Evolutionary conservation across 2,329 filamentous ascomycete genomes (phyloP).

Genomic region (Talaromyces sp.): DNA sequence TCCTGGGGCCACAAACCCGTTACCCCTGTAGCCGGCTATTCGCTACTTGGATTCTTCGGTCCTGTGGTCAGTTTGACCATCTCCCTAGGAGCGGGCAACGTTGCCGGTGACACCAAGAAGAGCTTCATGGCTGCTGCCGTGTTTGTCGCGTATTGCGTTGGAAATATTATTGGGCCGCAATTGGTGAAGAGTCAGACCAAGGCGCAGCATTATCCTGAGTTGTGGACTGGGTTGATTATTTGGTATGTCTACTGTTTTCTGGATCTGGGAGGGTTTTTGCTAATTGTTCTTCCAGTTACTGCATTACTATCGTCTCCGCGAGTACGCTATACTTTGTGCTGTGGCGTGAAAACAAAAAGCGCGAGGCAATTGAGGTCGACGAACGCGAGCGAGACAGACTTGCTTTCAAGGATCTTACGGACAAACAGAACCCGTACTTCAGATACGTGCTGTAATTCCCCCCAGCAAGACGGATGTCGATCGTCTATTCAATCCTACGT

Average conservation of each 20-base stretch:
- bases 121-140: constrained; percentile 71
- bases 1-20: constrained; percentile 63
- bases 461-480: neutral
- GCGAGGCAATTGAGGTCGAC: constrained; percentile 52
- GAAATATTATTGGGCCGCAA: constrained; percentile 74
- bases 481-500: neutral
- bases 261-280: neutral
- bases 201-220: constrained; percentile 64
- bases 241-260: constrained; percentile 40
- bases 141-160: constrained; percentile 73
- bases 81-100: constrained; percentile 62
- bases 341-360: constrained; percentile 56
- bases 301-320: constrained; percentile 60
- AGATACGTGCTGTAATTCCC: constrained; percentile 53
- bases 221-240: constrained; percentile 69
- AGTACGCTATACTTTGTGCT: constrained; percentile 59
- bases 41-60: constrained; percentile 71
- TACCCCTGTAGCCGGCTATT: constrained; percentile 68
- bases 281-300: constrained; percentile 6
- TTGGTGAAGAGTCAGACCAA: constrained; percentile 67
- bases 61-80: constrained; percentile 66
- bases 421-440: constrained; percentile 67
- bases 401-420: constrained; percentile 67
- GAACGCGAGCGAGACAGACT: constrained; percentile 63
- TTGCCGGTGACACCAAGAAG: constrained; percentile 75